These are phyloP conservation scores for Didymella exigua DNA, from an alignment of 2,329 filamentous ascomycete genomes.

Conservation along the genomic window DNA sequence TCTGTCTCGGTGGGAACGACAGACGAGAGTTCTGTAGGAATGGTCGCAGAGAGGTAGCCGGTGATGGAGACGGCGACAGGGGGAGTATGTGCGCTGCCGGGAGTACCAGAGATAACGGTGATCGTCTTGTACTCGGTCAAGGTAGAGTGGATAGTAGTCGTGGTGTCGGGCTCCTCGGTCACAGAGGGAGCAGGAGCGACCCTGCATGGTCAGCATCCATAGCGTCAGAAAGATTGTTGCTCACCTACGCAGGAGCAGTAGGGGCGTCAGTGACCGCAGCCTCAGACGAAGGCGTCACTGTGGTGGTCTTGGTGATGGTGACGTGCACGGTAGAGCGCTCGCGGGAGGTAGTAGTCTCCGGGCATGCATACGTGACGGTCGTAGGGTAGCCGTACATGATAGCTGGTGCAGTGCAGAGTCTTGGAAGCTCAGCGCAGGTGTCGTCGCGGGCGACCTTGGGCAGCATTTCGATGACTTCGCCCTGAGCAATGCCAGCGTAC, in stretches of 20 bases:
- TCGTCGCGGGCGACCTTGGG: conserved; percentile 15
- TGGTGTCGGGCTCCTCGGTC: conserved; percentile 13
- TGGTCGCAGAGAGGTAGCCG: conserved; percentile 3
- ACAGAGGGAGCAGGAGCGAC: background rate
- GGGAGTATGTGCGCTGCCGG: background rate
- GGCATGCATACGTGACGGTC: conserved; percentile 32
- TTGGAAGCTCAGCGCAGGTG: conserved; percentile 22
- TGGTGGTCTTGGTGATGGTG: conserved; percentile 27
- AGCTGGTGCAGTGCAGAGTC: conserved; percentile 29
- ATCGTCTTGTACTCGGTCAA: conserved; percentile 18
- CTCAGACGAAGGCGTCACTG: conserved; percentile 13
- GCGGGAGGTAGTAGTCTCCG: conserved; percentile 11
- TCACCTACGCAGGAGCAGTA: background rate
- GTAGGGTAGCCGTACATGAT: conserved; percentile 24
- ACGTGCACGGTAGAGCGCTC: conserved; percentile 21
- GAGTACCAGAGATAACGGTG: conserved; percentile 2
- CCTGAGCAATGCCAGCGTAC: conserved; percentile 9
- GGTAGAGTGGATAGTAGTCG: conserved; percentile 25
- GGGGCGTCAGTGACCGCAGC: background rate
- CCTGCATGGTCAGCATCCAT: background rate
- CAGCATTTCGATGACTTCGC: conserved; percentile 1
- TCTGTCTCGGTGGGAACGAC: background rate
- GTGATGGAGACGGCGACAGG: background rate
- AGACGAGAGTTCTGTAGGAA: conserved; percentile 3
- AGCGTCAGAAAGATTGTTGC: background rate